Percentiles rank a stretch among this genome's conserved stretches.
These are phyloP conservation scores for Blastosporella zonata DNA, from an alignment of 1,284 basidiomycete genomes.

Conservation along the genomic window DNA sequence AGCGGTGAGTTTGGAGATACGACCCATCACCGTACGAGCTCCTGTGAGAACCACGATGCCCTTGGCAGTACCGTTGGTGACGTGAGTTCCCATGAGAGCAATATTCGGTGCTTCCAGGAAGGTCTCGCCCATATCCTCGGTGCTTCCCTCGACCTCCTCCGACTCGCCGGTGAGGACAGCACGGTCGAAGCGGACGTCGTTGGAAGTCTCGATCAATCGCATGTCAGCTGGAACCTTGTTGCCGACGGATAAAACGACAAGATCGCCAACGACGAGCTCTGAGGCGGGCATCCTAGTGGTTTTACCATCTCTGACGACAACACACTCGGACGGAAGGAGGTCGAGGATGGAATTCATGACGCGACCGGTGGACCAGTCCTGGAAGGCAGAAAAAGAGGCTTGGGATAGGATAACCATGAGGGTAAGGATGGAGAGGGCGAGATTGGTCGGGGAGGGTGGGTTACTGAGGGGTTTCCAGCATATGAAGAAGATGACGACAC, in stretches of 20 bases:
- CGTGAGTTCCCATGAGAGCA: conserved; percentile 51
- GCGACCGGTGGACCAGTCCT: conserved; percentile 37
- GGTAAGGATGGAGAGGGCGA: conserved; percentile 64
- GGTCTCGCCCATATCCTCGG: conserved; percentile 52
- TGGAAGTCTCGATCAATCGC: conserved; percentile 55
- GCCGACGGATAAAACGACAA: conserved; percentile 71
- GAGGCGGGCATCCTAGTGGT: conserved; percentile 65
- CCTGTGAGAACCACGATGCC: conserved; percentile 61
- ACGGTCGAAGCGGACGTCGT: conserved; percentile 59
- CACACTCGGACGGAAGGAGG: conserved; percentile 40
- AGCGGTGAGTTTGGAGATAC: conserved; percentile 54
- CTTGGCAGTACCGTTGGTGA: conserved; percentile 54
- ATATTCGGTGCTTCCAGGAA: conserved; percentile 64
- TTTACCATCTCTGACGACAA: conserved; percentile 54
- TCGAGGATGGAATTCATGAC: conserved; percentile 35
- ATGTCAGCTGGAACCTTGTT: conserved; percentile 86
- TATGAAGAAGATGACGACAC: conserved; percentile 20
- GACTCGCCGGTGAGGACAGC: conserved; percentile 58
- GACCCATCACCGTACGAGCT: conserved; percentile 59
- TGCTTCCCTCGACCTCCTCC: conserved; percentile 50
- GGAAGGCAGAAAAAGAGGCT: conserved; percentile 45
- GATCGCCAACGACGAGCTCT: conserved; percentile 80
- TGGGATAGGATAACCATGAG: conserved; percentile 62
- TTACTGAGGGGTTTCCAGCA: conserved; percentile 19
- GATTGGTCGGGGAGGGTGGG: conserved; percentile 24